Conservation (phyloP, 441 rosid genomes). For the Pelargonium myrrhifolium region DNA sequence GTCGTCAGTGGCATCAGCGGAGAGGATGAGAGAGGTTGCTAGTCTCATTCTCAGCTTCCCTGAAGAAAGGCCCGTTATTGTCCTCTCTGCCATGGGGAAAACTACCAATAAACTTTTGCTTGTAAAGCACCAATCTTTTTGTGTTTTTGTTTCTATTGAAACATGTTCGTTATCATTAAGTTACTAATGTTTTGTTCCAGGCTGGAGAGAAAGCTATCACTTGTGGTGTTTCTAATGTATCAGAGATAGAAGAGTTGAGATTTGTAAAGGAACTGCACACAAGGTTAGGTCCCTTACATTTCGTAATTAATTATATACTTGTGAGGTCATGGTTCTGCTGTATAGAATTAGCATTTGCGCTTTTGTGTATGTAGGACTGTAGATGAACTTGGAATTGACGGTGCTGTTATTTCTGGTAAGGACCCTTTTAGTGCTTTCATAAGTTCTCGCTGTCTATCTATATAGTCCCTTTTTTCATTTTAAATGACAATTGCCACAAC, state of each 20-base stretch:
- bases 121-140: slow-evolving; percentile 9
- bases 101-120: slow-evolving; percentile 18
- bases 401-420: slow-evolving; percentile 32
- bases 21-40: slow-evolving; percentile 20
- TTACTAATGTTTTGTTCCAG: background rate
- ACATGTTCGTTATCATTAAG: background rate
- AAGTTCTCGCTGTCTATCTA: background rate
- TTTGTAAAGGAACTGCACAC: slow-evolving; percentile 60
- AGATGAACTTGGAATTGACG: slow-evolving; percentile 61
- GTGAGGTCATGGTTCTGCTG: background rate
- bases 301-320: slow-evolving; percentile 4
- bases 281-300: slow-evolving; percentile 29
- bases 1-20: slow-evolving; percentile 1
- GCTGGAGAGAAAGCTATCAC: slow-evolving; percentile 61
- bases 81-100: slow-evolving; percentile 25
- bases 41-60: slow-evolving; percentile 16
- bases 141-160: background rate
- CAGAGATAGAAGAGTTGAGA: slow-evolving; percentile 54
- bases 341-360: slow-evolving; percentile 7
- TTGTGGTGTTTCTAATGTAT: slow-evolving; percentile 67
- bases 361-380: slow-evolving; percentile 44
- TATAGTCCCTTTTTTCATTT: background rate
- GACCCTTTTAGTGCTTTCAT: background rate
- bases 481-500: background rate
- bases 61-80: slow-evolving; percentile 23